Conservation (phyloP, 2,329 filamentous ascomycete genomes). For the Stemphylium beticola region DNA sequence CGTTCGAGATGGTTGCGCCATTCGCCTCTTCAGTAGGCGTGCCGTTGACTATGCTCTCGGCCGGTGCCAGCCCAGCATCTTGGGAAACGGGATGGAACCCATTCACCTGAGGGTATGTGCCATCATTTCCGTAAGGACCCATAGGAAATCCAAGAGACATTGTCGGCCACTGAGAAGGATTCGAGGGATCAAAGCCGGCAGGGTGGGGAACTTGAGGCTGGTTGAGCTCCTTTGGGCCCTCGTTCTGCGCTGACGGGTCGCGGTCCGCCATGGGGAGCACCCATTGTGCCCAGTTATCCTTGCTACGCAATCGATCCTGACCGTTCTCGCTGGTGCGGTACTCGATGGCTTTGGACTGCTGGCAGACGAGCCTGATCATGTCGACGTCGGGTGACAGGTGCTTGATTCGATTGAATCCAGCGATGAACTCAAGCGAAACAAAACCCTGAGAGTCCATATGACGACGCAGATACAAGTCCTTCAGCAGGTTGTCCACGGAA, state of each 20-base stretch:
- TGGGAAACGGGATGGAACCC: slow-evolving; percentile 32
- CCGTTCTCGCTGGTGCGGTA: slow-evolving; percentile 77
- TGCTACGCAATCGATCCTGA: slow-evolving; percentile 76
- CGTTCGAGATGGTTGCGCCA: slow-evolving; percentile 30
- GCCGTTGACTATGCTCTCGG: slow-evolving; percentile 31
- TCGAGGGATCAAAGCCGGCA: slow-evolving; percentile 42
- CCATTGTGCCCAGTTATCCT: slow-evolving; percentile 80
- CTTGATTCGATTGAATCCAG: slow-evolving; percentile 85
- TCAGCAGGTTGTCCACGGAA: slow-evolving; percentile 92
- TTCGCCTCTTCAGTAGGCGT: slow-evolving; percentile 26
- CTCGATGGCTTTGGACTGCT: slow-evolving; percentile 75
- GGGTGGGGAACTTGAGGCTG: slow-evolving; percentile 50
- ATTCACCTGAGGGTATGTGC: slow-evolving; percentile 35
- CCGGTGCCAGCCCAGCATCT: slow-evolving; percentile 12
- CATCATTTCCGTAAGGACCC: slow-evolving; percentile 31
- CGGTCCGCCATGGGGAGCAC: slow-evolving; percentile 75
- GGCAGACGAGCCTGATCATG: slow-evolving; percentile 75
- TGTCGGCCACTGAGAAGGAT: slow-evolving; percentile 36
- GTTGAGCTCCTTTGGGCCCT: slow-evolving; percentile 64
- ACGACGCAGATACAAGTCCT: slow-evolving; percentile 84
- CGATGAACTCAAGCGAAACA: slow-evolving; percentile 78
- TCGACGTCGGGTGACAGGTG: slow-evolving; percentile 74
- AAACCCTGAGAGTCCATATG: slow-evolving; percentile 97
- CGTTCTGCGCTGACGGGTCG: slow-evolving; percentile 73
- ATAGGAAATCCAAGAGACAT: slow-evolving; percentile 31